These are phyloP conservation scores for Cutaneotrichosporon cutaneum DNA, from an alignment of 1,284 basidiomycete species.

Conservation along the genomic window DNA sequence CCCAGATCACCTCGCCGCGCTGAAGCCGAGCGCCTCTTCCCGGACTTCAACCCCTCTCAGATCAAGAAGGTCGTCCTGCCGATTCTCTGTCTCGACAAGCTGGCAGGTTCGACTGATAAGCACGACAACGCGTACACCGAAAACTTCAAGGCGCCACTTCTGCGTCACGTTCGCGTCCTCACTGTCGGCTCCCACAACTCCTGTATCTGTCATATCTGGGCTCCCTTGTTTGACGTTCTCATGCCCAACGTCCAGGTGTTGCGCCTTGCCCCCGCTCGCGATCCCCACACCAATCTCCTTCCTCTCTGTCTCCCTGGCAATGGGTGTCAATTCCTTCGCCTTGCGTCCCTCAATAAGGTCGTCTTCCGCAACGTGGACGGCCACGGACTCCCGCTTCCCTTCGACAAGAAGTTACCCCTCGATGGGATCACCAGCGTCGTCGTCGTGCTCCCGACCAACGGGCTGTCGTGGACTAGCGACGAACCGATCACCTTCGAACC, in stretches of 20 bases:
- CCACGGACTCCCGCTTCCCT: neutral
- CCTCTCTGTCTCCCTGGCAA: neutral
- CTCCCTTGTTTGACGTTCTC: neutral
- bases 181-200: constrained; percentile 8
- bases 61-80: too few species aligned
- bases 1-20: too few species aligned
- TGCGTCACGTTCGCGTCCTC: constrained; percentile 3
- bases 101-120: too few species aligned
- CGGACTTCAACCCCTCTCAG: too few species aligned
- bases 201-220: constrained; percentile 2
- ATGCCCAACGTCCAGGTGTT: neutral
- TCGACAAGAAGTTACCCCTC: neutral
- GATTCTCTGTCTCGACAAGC: too few species aligned
- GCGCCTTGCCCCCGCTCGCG: constrained; percentile 1
- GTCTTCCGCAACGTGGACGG: constrained; percentile 12
- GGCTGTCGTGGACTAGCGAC: too few species aligned
- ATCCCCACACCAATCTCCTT: neutral
- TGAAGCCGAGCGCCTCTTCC: too few species aligned
- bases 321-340: neutral
- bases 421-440: neutral
- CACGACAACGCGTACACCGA: too few species aligned
- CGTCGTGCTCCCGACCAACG: neutral
- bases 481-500: too few species aligned
- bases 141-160: constrained; percentile 11
- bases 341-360: constrained; percentile 1